A percentile compares a stretch with the other conserved stretches of the same genome.
phyloP scores from a whole-genome alignment of 2,329 filamentous ascomycete genomes.

The Fusarium humuli region DNA sequence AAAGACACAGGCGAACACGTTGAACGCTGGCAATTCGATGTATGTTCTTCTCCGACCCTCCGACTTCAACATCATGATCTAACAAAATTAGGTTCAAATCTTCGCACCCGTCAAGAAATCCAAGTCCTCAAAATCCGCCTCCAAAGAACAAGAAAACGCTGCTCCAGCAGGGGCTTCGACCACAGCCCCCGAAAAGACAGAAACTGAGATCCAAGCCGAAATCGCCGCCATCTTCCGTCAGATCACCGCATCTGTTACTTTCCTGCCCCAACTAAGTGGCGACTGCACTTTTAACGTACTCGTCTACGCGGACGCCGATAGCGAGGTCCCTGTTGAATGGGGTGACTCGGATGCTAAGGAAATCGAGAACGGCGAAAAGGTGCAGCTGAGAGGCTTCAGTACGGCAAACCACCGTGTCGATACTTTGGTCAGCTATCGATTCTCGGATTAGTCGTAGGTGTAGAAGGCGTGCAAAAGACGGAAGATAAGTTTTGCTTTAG shows the following conservation, averaged over 20 bases:
- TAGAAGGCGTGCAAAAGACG: background rate
- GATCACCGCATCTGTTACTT: slow-evolving; percentile 97
- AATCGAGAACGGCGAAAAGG: slow-evolving; percentile 92
- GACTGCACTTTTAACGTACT: slow-evolving; percentile 99
- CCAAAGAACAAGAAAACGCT: slow-evolving; percentile 77
- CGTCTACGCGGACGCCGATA: slow-evolving; percentile 96
- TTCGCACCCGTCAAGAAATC: slow-evolving; percentile 51
- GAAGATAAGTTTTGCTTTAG: slow-evolving; percentile 1
- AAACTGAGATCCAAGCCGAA: slow-evolving; percentile 92
- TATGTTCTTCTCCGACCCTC: slow-evolving; percentile 53
- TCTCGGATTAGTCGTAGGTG: slow-evolving; percentile 47
- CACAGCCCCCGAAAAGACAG: slow-evolving; percentile 78
- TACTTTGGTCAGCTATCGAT: slow-evolving; percentile 92
- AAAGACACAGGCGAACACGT: slow-evolving; percentile 97
- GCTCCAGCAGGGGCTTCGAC: slow-evolving; percentile 51
- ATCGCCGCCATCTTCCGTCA: slow-evolving; percentile 98
- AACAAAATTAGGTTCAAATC: slow-evolving; percentile 32
- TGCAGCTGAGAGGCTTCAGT: slow-evolving; percentile 95
- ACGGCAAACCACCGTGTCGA: slow-evolving; percentile 95
- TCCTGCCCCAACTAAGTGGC: slow-evolving; percentile 86
- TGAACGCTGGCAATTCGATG: slow-evolving; percentile 98
- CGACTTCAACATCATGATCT: background rate
- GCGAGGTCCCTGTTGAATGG: slow-evolving; percentile 97
- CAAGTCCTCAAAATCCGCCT: slow-evolving; percentile 60
- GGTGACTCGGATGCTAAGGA: slow-evolving; percentile 98